Conservation (phyloP, 257 asterid genomes). For the Solanum bukasovii region DNA sequence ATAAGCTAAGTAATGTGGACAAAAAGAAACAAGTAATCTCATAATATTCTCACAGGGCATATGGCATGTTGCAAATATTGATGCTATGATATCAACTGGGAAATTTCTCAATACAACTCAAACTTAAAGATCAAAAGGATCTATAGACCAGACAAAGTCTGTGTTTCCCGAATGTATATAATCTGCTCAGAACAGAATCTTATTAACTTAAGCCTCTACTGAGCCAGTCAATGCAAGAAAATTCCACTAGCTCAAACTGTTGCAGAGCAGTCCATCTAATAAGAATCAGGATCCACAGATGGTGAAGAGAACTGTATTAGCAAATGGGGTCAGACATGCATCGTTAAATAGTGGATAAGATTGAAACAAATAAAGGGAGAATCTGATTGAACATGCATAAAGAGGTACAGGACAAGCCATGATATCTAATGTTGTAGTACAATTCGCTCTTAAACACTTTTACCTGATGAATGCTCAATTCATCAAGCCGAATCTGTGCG, state of each 20-base stretch:
- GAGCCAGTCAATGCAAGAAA: not conserved
- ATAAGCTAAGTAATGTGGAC: not conserved
- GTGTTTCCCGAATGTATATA: not conserved
- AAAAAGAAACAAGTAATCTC: not conserved
- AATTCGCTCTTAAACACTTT: not conserved
- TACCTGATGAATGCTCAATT: slow-evolving; percentile 60
- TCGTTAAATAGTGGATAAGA: not conserved
- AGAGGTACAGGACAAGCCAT: not conserved
- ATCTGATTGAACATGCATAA: not conserved
- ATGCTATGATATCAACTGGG: not conserved
- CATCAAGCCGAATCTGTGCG: slow-evolving; percentile 55
- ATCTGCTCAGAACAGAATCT: not conserved
- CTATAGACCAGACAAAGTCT: not conserved
- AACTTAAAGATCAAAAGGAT: not conserved
- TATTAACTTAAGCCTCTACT: not conserved
- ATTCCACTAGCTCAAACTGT: not conserved
- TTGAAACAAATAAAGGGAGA: not conserved
- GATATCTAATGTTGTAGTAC: not conserved
- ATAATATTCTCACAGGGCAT: not conserved
- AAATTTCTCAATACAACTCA: not conserved
- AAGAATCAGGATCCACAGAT: not conserved
- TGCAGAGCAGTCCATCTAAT: not conserved
- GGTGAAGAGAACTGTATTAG: not conserved
- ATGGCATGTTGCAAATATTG: not conserved
- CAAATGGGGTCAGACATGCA: not conserved